Conservation (phyloP, 208 protist species). For the Naegleria lovaniensis region DNA sequence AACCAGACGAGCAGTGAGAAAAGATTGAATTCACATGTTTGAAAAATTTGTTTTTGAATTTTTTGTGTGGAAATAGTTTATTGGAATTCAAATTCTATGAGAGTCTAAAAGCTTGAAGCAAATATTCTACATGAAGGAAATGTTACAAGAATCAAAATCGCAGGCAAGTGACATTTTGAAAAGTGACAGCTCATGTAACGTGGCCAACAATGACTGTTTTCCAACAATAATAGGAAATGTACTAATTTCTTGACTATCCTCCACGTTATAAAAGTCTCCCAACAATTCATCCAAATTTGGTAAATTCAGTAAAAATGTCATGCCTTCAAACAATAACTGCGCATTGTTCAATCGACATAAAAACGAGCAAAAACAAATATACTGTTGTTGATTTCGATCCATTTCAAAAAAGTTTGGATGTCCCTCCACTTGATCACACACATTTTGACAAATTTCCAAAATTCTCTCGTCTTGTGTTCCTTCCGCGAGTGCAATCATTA, state of each 20-base stretch:
- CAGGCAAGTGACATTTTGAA: neutral
- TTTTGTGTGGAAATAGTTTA: too few relatives aligned
- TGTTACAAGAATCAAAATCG: neutral
- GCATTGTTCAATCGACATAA: neutral
- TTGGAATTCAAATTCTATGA: too few relatives aligned
- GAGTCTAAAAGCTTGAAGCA: too few relatives aligned
- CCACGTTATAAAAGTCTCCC: neutral
- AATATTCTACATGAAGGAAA: neutral
- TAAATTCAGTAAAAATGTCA: neutral
- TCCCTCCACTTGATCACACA: neutral
- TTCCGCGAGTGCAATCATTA: neutral
- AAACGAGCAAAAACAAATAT: neutral
- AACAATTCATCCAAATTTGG: neutral
- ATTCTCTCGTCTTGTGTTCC: neutral
- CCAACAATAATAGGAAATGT: neutral
- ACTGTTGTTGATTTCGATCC: neutral
- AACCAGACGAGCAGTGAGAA: neutral
- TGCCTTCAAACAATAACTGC: neutral
- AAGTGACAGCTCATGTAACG: neutral
- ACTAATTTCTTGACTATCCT: neutral
- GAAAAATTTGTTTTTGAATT: too few relatives aligned
- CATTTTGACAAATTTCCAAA: neutral
- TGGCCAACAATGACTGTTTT: neutral
- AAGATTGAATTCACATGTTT: too few relatives aligned
- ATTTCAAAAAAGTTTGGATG: neutral